Base-by-base conservation (phyloP, 176 grass and related monocot species). In the Carex myosuroides region DNA sequence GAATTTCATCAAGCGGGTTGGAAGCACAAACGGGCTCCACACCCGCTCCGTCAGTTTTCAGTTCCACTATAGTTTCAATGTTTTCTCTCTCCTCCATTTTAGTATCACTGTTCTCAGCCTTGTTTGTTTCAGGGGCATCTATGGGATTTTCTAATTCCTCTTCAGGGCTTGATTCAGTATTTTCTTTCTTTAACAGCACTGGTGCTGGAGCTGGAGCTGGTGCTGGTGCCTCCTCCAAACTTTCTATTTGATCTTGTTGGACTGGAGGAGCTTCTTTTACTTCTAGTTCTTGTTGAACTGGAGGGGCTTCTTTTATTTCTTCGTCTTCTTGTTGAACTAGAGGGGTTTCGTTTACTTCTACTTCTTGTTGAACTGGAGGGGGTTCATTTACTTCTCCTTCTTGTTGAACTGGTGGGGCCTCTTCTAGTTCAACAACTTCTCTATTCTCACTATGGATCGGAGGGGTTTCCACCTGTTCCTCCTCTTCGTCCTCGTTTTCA, bases 1-100 rank as follows among this genome's bases (percentile, higher is more conserved):
- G 21, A 78, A 75, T 83, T 86, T 78, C 87, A 80, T 69, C 64
- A 83, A 60, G 54, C 4, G 78, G 70, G 75, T 66, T 57, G 14
- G 64, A 74, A 58, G 63, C 82, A 56, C 81, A 54, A 35, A 85
- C 18, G 3, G 81, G 80, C 80, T 91, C 85, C 44, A 32, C 39
- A 80, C 64, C 85, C 85, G 5, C 72, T 85, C 33, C 50, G 71
- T 71, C 58, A 56, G 83, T 73, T 79, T 53, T 70, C 14, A 68
- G 59, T 62, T 54, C 64, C 71, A 84, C 64, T 81, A 85, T 89
- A 79, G 50, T 53, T 58, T 58, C 75, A 32, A 8, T 79, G 12
- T 57, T 58, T 58, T 58, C 75, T 79, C 7, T 79, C 46, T 79
- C 50, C 13, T 39, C 78, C 78, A 80, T 67, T 52, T 66, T 66